Conservation (phyloP, 164 flowering plant species). For the Umbellularia californica region DNA sequence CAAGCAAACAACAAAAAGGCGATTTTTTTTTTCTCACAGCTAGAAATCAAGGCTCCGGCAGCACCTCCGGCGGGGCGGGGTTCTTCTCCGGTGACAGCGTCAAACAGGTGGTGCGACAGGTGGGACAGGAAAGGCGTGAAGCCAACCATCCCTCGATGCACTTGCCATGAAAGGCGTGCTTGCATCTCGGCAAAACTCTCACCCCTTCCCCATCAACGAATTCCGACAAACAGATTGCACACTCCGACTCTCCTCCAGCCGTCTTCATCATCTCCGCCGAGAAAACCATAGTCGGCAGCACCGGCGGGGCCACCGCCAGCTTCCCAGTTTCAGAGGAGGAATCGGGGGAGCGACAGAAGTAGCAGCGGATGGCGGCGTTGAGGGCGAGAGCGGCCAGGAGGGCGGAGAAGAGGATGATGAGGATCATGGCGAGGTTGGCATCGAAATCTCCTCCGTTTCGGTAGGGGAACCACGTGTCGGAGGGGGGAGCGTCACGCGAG, state of each 20-base stretch:
- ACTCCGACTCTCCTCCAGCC: conserved; percentile 36
- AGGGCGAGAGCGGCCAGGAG: conserved; percentile 39
- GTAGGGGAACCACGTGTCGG: conserved; percentile 31
- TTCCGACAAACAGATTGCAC: conserved; percentile 53
- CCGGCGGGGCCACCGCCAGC: neutral
- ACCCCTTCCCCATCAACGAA: conserved; percentile 47
- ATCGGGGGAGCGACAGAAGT: conserved; percentile 18
- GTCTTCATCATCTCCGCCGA: conserved; percentile 31
- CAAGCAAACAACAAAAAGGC: too few relatives aligned
- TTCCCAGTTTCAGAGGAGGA: conserved; percentile 17
- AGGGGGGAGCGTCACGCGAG: conserved; percentile 8
- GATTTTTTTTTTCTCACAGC: neutral
- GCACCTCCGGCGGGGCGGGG: neutral
- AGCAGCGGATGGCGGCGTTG: conserved; percentile 40
- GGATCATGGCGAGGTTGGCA: conserved; percentile 32
- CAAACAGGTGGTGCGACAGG: conserved; percentile 36
- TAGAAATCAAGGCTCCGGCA: conserved; percentile 2
- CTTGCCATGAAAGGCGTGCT: conserved; percentile 47
- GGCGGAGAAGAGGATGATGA: conserved; percentile 41
- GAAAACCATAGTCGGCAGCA: conserved; percentile 27
- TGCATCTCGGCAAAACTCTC: conserved; percentile 39
- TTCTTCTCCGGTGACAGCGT: conserved; percentile 6
- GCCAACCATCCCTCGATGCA: conserved; percentile 46
- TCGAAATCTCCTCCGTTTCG: conserved; percentile 27
- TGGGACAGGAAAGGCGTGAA: conserved; percentile 44